A percentile compares a stretch with the other conserved stretches of the same genome.
Conservation (phyloP, 306 rosid species). For the Lathyrus aphaca region DNA sequence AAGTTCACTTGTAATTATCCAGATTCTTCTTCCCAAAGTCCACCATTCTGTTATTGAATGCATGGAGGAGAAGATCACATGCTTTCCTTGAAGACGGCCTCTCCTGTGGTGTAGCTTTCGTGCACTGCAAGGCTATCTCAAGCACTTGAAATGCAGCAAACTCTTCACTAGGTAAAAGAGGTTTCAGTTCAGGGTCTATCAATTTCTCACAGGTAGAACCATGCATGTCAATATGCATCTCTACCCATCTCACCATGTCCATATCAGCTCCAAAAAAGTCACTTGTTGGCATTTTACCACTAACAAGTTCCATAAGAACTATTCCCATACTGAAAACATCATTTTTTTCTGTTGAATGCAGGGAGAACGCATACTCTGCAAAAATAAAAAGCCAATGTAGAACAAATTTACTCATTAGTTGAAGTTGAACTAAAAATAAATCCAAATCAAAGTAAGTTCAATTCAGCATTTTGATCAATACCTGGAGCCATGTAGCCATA, state of each 20-base stretch:
- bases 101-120: slow-evolving; percentile 72
- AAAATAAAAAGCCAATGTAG: slow-evolving; percentile 21
- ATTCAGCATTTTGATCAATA: slow-evolving; percentile 32
- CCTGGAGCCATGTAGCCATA: slow-evolving; percentile 98
- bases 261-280: slow-evolving; percentile 67
- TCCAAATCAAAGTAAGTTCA: slow-evolving; percentile 13
- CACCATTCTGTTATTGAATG: slow-evolving; percentile 51
- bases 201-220: slow-evolving; percentile 54
- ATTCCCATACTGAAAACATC: slow-evolving; percentile 97
- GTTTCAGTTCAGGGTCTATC: slow-evolving; percentile 67
- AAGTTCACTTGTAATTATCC: slow-evolving; percentile 34
- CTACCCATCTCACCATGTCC: slow-evolving; percentile 99
- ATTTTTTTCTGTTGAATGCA: slow-evolving; percentile 82
- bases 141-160: slow-evolving; percentile 75
- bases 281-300: slow-evolving; percentile 88
- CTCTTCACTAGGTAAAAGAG: slow-evolving; percentile 62
- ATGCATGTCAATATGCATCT: slow-evolving; percentile 55
- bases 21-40: slow-evolving; percentile 53
- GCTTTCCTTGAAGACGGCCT: slow-evolving; percentile 81
- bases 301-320: slow-evolving; percentile 86
- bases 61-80: slow-evolving; percentile 72
- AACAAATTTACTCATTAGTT: slow-evolving; percentile 15
- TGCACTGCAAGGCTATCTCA: slow-evolving; percentile 88
- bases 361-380: slow-evolving; percentile 85
- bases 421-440: neutral